Percentiles rank a stretch among this genome's conserved stretches.
Evolutionary conservation across 2,329 filamentous ascomycete species (phyloP).

Genomic region (Aureobasidium leucospermi): DNA sequence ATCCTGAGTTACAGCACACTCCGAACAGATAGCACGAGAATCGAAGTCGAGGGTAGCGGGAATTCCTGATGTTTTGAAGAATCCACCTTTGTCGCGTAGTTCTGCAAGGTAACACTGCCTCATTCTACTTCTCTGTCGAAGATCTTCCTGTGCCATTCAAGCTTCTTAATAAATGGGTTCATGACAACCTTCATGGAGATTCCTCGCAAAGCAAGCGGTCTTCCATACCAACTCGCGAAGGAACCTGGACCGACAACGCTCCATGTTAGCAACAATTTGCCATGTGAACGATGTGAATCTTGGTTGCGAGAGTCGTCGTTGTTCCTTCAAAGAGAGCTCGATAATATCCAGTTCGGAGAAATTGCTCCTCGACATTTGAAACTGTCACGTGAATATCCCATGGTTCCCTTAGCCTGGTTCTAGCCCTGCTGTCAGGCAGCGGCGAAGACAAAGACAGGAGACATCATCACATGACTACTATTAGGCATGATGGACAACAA

Average conservation of each 20-base stretch:
- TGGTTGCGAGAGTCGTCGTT: no score
- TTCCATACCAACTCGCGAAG: background rate
- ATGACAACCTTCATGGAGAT: conserved; percentile 24
- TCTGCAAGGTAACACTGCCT: conserved; percentile 33
- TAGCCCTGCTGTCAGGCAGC: no score
- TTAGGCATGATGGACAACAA: background rate
- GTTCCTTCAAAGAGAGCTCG: no score
- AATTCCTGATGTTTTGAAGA: conserved; percentile 35
- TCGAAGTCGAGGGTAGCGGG: conserved; percentile 39
- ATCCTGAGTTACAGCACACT: conserved; percentile 34
- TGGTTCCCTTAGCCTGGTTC: no score
- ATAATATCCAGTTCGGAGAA: no score
- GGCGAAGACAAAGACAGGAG: background rate
- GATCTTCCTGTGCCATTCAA: conserved; percentile 24
- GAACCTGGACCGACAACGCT: background rate
- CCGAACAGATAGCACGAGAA: conserved; percentile 46
- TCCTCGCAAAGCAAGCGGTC: conserved; percentile 17
- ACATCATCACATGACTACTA: background rate
- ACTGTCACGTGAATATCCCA: no score
- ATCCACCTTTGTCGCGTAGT: conserved; percentile 42
- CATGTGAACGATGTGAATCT: no score
- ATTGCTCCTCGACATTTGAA: no score
- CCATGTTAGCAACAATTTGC: background rate
- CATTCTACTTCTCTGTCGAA: conserved; percentile 17
- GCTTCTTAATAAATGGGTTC: conserved; percentile 25